Percentiles rank a stretch among this genome's conserved stretches.
These are phyloP conservation scores for Hansenula lynferdii DNA, from an alignment of 1,139 yeast genomes.

Conservation along the genomic window DNA sequence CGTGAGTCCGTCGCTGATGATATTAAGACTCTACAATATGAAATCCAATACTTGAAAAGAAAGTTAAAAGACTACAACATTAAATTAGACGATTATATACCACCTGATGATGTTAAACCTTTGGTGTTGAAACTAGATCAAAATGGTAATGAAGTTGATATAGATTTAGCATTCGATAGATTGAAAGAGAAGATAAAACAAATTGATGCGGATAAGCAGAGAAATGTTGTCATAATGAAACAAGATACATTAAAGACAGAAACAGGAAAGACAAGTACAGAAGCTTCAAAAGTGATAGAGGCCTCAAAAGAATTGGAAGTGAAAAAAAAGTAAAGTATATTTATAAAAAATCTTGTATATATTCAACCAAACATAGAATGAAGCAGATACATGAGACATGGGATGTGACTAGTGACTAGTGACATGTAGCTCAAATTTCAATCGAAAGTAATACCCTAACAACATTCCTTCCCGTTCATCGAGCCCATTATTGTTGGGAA, in stretches of 20 bases:
- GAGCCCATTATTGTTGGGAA: too few relatives aligned
- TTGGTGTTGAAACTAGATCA: constrained; percentile 31
- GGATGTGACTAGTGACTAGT: too few relatives aligned
- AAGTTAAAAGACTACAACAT: constrained; percentile 39
- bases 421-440: too few relatives aligned
- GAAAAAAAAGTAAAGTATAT: too few relatives aligned
- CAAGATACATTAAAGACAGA: too few relatives aligned
- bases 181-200: neutral
- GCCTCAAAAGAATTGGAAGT: too few relatives aligned
- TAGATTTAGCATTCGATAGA: constrained; percentile 1
- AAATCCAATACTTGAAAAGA: constrained; percentile 55
- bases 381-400: too few relatives aligned
- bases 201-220: neutral
- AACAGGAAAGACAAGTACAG: neutral
- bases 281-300: neutral
- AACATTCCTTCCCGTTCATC: too few relatives aligned
- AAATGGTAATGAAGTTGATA: constrained; percentile 9
- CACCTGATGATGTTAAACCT: constrained; percentile 45
- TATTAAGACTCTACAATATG: constrained; percentile 62
- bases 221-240: too few relatives aligned
- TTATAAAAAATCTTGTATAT: too few relatives aligned
- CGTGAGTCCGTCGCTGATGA: constrained; percentile 67
- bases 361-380: too few relatives aligned
- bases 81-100: constrained; percentile 40
- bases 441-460: too few relatives aligned